Base-by-base conservation (phyloP, 495 filamentous ascomycete genomes). In the Parachaetomium inaequale region DNA sequence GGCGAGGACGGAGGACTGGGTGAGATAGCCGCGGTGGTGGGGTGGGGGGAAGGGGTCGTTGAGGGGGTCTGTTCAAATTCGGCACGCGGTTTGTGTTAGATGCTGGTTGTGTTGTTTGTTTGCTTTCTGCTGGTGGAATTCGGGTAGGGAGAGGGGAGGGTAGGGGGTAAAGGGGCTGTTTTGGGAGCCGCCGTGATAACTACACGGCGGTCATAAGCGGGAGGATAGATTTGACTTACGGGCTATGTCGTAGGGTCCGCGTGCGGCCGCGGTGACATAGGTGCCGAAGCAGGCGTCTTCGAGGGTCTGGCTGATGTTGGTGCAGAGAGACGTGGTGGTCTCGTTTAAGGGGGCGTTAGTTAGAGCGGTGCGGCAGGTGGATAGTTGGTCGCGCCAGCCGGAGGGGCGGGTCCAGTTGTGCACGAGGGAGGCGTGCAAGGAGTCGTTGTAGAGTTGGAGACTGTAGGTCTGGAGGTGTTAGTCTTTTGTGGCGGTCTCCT, bases 381-480 rank as follows among this genome's bases (percentile, higher is more conserved):
- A 3, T 3, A 50, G 12, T 29, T 50, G 46, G 23, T 28, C 25
- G 46, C 25, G 46, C 46, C 46, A 50, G 25, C 46, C 46, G 4
- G 8, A 4, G 46, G 25, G 46, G 4, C 46, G 23, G 25, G 46
- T 50, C 46, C 46, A 50, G 25, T 50, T 50, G 4, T 50, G 46
- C 25, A 12, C 4, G 11, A 50, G 46, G 11, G 46, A 12, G 46
- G 46, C 10, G 46, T 50, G 46, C 7, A 28, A 15, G 25, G 46
- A 15, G 11, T 4, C 8, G 23, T 28, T 17, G 46, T 50, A 50
- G 46, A 50, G 15, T 4, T 12, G 46, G 23, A 28, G 23, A 8
- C 14, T 17, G 46, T 50, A 50, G 25, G 46, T 50, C 46, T 50
- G 46, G 43, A n/a, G n/a, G n/a, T n/a, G n/a, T n/a, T 46, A 23